Evolutionary conservation across 2,329 filamentous ascomycete genomes (phyloP), one percentile per base, ranked within the genome.

Genomic region (Pestalotiopsis sp.): DNA sequence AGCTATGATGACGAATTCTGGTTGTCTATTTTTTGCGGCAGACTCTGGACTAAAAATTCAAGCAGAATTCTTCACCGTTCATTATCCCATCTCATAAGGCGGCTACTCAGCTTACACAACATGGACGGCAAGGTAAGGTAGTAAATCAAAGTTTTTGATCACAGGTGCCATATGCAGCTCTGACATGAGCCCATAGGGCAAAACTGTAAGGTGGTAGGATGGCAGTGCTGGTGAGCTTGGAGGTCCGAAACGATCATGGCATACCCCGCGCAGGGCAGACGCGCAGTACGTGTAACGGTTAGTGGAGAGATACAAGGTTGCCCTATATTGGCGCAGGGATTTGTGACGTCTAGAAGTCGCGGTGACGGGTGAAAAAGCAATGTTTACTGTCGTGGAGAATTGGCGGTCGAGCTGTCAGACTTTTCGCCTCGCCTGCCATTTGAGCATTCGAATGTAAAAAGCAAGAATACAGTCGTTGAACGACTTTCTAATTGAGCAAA

Each of bases 161-260:
- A 52, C 45, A 52, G 45, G 45, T 52, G 45, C 45, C 45, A 52
- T 52, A 52, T 52, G 45, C 45, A 52, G 45, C 45, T 52, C 45
- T 52, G 45, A 59, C 23, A 59, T 27, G 57, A 27, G 23, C 27
- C 20, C 57, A 36, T 23, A 27, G 57, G 12, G 20, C 17, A 27
- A 59, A 59, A 13, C 31, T 27, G 12, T 4, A 59, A 59, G 27
- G 14, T 27, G 27, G 14, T 27, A 11, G 3, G 11, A 59, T 36
- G 57, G 23, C 13, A 23, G 23, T 14, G n/a, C n/a, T n/a, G 25
- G 14, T 61, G 25, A 27, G 36, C 25, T 31, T 62, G 20, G 23
- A 59, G 56, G n/a, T 31, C 38, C 27, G 59, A 62, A 31, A 36
- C 36, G 59, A 62, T 62, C n/a, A 62, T 39, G 59, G 20, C 59